These are phyloP conservation scores for Allium cepa DNA, from an alignment of 106 monocot genomes.

Conservation along the genomic window DNA sequence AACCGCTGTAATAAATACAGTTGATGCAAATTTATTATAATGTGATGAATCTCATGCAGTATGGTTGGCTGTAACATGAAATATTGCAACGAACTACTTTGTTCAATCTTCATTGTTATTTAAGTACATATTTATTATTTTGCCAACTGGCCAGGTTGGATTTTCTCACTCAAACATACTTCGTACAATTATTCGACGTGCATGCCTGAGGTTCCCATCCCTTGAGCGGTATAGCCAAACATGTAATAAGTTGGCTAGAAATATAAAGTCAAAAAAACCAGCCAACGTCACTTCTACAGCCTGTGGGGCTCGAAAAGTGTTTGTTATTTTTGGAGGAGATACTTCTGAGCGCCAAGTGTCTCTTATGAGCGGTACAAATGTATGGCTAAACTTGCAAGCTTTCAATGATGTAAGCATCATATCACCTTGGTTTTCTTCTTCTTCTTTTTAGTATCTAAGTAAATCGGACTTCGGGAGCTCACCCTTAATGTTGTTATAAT, in stretches of 20 bases:
- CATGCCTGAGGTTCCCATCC: conserved; percentile 68
- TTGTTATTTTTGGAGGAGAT: conserved; percentile 92
- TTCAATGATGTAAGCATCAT: conserved; percentile 70
- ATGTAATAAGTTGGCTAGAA: conserved; percentile 40
- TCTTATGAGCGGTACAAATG: conserved; percentile 98
- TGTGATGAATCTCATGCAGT: too few relatives aligned
- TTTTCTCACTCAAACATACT: conserved; percentile 91
- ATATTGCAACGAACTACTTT: too few relatives aligned
- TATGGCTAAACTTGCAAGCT: conserved; percentile 90
- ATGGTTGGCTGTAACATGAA: too few relatives aligned
- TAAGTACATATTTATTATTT: neutral
- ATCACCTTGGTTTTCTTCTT: too few relatives aligned
- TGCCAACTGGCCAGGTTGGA: conserved; percentile 52
- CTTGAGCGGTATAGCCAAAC: conserved; percentile 27
- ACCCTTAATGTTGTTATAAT: too few relatives aligned
- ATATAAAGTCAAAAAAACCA: conserved; percentile 21
- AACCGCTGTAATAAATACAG: too few relatives aligned
- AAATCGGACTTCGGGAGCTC: too few relatives aligned
- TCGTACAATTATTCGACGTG: conserved; percentile 61
- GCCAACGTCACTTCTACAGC: conserved; percentile 8
- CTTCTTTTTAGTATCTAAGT: too few relatives aligned
- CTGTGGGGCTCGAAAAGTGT: conserved; percentile 44
- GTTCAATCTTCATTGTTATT: neutral
- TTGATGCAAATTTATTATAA: too few relatives aligned
- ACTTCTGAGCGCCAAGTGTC: conserved; percentile 99